These are phyloP conservation scores for Russula sp. DNA, from an alignment of 768 basidiomycete species.

Conservation along the genomic window DNA sequence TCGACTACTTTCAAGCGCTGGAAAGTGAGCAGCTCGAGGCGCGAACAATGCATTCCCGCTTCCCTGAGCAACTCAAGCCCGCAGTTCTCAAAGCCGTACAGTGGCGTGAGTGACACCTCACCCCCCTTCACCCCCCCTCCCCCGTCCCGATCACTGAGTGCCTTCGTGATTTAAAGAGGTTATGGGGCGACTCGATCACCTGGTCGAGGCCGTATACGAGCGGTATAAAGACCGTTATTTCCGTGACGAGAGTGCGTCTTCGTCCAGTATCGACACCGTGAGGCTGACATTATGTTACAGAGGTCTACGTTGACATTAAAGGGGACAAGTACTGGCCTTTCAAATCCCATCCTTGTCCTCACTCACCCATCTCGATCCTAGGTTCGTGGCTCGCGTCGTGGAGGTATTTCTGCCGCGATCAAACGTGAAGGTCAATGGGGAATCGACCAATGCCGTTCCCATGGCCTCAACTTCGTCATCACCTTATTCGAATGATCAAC, in stretches of 20 bases:
- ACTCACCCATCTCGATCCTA: conserved; percentile 27
- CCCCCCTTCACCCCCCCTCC: background rate
- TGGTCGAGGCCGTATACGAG: conserved; percentile 92
- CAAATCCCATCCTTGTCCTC: conserved; percentile 14
- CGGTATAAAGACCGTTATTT: conserved; percentile 97
- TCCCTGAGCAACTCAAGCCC: conserved; percentile 88
- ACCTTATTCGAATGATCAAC: conserved; percentile 33
- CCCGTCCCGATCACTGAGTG: conserved; percentile 11
- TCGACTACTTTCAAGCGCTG: conserved; percentile 92
- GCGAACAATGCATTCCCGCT: conserved; percentile 79
- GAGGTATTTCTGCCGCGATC: conserved; percentile 59
- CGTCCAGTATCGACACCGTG: conserved; percentile 11
- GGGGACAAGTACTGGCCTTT: conserved; percentile 70
- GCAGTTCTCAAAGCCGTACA: conserved; percentile 89
- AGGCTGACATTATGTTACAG: conserved; percentile 33
- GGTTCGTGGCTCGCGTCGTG: conserved; percentile 77
- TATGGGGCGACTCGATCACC: conserved; percentile 89
- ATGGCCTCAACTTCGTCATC: conserved; percentile 35
- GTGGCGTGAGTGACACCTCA: conserved; percentile 71
- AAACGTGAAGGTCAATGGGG: conserved; percentile 11
- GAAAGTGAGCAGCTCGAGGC: conserved; percentile 89
- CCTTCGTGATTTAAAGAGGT: conserved; percentile 57
- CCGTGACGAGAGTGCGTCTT: conserved; percentile 70
- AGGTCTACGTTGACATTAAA: conserved; percentile 77
- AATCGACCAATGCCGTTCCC: conserved; percentile 17